A percentile compares a stretch with the other conserved stretches of the same genome.
These are phyloP conservation scores for Penicillium freii DNA, from an alignment of 2,329 filamentous ascomycete species.

Conservation along the genomic window DNA sequence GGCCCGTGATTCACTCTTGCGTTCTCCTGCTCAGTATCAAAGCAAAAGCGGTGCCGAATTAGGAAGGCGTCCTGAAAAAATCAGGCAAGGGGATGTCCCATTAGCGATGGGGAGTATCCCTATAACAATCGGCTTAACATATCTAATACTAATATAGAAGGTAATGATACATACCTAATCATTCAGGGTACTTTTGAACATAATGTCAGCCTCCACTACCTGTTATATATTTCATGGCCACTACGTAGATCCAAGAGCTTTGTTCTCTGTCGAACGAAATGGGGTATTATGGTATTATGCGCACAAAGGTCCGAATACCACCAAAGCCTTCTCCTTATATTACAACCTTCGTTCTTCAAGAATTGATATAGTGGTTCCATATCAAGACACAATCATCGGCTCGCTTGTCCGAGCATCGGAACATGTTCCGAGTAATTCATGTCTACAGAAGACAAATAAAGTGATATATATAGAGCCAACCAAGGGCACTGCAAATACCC, in stretches of 20 bases:
- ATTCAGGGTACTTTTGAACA: background rate
- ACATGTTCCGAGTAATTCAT: background rate
- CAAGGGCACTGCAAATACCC: background rate
- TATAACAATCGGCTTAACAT: too few relatives aligned
- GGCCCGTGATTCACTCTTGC: too few relatives aligned
- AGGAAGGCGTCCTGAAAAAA: too few relatives aligned
- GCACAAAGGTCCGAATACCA: background rate
- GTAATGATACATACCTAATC: too few relatives aligned
- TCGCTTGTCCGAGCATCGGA: conserved; percentile 5
- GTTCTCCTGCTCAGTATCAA: too few relatives aligned
- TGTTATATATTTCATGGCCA: too few relatives aligned
- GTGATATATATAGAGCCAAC: background rate
- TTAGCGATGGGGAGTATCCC: too few relatives aligned
- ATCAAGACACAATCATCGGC: background rate
- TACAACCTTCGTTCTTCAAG: too few relatives aligned
- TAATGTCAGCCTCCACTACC: background rate
- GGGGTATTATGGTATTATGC: background rate
- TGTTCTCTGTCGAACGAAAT: background rate
- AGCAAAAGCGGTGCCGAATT: too few relatives aligned
- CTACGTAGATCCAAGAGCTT: too few relatives aligned
- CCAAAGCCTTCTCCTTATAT: rapidly evolving
- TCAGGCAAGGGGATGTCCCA: too few relatives aligned
- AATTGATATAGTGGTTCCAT: background rate
- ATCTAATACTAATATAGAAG: background rate
- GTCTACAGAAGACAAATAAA: background rate